Percentiles rank a stretch among this genome's conserved stretches.
These are phyloP conservation scores for Coemansia linderi DNA, from an alignment of 371 early-diverging fungal species.

Conservation along the genomic window DNA sequence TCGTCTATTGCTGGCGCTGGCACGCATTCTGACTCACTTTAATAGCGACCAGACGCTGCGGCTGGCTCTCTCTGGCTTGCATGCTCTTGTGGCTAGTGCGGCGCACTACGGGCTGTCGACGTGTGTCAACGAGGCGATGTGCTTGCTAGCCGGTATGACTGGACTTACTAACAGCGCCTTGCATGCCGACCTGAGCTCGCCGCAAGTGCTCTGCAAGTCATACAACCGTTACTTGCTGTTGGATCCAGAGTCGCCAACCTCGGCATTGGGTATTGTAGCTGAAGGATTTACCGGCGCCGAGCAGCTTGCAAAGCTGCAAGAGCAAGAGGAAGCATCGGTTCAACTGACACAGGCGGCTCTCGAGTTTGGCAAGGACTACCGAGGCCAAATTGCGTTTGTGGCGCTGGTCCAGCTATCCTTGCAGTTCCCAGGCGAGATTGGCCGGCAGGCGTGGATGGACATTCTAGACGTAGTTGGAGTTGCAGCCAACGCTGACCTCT, in stretches of 20 bases:
- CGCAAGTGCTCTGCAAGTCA: constrained; percentile 67
- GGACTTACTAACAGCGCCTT: constrained; percentile 22
- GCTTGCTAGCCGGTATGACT: constrained; percentile 37
- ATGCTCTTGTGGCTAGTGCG: constrained; percentile 50
- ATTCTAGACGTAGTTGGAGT: constrained; percentile 34
- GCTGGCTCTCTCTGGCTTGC: constrained; percentile 46
- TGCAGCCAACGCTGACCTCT: constrained; percentile 36
- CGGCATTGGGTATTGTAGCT: constrained; percentile 79
- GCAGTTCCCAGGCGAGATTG: constrained; percentile 66
- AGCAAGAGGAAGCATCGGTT: constrained; percentile 57
- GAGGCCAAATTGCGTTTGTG: constrained; percentile 86
- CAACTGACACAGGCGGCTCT: constrained; percentile 72
- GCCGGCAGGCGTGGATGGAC: constrained; percentile 75
- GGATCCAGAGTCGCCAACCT: constrained; percentile 69
- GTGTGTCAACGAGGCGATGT: constrained; percentile 45
- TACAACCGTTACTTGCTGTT: constrained; percentile 79
- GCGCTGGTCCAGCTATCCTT: constrained; percentile 77
- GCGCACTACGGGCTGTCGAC: constrained; percentile 38
- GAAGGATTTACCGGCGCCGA: constrained; percentile 71
- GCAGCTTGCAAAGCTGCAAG: constrained; percentile 64
- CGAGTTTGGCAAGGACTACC: constrained; percentile 85
- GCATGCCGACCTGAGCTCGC: constrained; percentile 33
- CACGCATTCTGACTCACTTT: constrained; percentile 37
- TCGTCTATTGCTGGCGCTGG: constrained; percentile 42
- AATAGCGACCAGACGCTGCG: constrained; percentile 51